phyloP scores from a whole-genome alignment of 306 rosid species.

The Prunus mongolica region DNA sequence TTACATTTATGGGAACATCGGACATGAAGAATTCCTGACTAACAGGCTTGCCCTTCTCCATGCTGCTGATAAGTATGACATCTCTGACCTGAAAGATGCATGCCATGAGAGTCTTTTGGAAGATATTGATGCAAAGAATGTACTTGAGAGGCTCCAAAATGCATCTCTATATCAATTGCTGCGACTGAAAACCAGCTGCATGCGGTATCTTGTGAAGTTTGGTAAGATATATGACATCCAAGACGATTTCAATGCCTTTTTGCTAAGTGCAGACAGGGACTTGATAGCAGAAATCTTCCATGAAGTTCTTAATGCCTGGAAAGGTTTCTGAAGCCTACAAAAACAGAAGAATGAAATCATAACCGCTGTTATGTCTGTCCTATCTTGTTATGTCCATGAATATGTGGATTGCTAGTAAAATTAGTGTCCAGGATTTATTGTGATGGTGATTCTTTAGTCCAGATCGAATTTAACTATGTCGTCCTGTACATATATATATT shows the following conservation, averaged over 20 bases:
- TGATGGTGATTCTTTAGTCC: conserved; percentile 50
- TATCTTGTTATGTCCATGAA: conserved; percentile 14
- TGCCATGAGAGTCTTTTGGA: conserved; percentile 93
- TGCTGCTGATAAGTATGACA: conserved; percentile 93
- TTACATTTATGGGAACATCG: conserved; percentile 75
- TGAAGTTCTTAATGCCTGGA: conserved; percentile 85
- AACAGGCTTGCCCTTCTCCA: conserved; percentile 77
- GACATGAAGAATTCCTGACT: conserved; percentile 64
- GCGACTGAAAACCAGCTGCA: conserved; percentile 63
- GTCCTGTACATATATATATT: conserved; percentile 36
- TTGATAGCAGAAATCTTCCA: conserved; percentile 77
- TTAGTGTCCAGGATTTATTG: conserved; percentile 44
- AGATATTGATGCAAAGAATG: conserved; percentile 85
- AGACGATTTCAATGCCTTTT: conserved; percentile 75
- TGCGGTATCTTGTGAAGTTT: conserved; percentile 83
- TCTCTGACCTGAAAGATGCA: conserved; percentile 72
- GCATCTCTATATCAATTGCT: conserved; percentile 77
- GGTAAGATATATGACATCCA: conserved; percentile 82
- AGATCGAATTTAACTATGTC: conserved; percentile 27
- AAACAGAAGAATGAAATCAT: conserved; percentile 12
- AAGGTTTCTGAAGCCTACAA: conserved; percentile 60
- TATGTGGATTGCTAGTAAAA: conserved; percentile 35
- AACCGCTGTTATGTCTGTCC: conserved; percentile 15
- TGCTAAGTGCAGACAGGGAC: conserved; percentile 83
- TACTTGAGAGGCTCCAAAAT: conserved; percentile 90